Base-by-base conservation (phyloP, 2,329 filamentous ascomycete species). In the Plectosphaerella sp. region DNA sequence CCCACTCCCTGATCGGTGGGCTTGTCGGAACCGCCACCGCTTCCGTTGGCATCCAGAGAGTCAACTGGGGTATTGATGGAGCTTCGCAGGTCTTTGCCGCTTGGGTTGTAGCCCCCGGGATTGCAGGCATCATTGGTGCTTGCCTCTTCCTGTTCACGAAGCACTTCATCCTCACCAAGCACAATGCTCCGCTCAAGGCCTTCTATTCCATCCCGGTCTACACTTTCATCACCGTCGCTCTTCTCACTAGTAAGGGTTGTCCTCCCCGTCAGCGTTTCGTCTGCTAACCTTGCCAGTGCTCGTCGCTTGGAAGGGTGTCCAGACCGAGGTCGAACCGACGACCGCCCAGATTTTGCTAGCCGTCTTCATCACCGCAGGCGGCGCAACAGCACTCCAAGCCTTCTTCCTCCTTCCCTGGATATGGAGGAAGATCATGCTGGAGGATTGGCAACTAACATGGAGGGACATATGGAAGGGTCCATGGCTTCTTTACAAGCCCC, bases 401-500 rank as follows among this genome's bases (percentile, higher is more conserved):
- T 52, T 74, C 45, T 82, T 82, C 59, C 67, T 82, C 53, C 66
- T 83, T 6, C 79, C 80, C 2, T 83, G 72, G 54, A 64, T 82
- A 25, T 73, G 79, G 64, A 70, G 73, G 33, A 71, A 73, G 24
- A 72, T 82, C 16, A 64, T 80, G 55, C 66, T 70, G 47, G 72
- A 79, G 41, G 79, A 83, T 58, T 79, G 75, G 71, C 71, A 72
- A 15, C 61, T 82, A 7, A 74, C 70, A 52, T 72, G 71, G 66
- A 79, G 73, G 58, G 68, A 80, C 49, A 60, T 75, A 33, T 67
- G 75, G 57, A 64, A 71, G 11, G 79, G 79, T 0, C 77, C 75
- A 12, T 63, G 74, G 35, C 69, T 80, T 1, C 68, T 77, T 11
- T 62, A 59, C 22, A 70, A 74, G 15, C 61, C 67, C 14, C 61